Conservation (phyloP, 345 rosid genomes). For the Theobroma cacao region DNA sequence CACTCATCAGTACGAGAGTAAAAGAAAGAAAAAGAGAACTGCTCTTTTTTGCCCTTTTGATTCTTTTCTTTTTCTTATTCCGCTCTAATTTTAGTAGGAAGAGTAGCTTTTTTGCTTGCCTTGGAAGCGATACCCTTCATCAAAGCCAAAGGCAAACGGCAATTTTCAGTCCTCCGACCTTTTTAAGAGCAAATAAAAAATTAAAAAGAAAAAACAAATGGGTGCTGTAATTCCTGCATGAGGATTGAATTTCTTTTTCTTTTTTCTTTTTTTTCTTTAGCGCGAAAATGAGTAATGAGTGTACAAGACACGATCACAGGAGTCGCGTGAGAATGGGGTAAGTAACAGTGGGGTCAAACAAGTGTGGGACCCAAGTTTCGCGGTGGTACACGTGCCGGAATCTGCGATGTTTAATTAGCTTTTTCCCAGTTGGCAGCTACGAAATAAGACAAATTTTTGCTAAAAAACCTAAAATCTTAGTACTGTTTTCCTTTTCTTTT, state of each 20-base stretch:
- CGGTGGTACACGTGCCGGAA: neutral
- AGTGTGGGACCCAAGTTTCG: neutral
- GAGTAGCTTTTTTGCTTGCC: constrained; percentile 29
- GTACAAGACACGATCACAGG: constrained; percentile 7
- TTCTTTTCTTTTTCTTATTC: neutral
- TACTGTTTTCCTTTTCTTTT: neutral
- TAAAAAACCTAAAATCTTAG: neutral
- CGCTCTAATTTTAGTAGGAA: constrained; percentile 6
- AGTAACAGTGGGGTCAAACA: neutral
- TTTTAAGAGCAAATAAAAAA: neutral
- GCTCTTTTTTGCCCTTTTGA: neutral
- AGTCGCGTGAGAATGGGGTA: constrained; percentile 8
- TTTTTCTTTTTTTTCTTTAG: neutral
- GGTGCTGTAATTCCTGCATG: neutral
- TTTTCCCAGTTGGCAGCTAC: neutral
- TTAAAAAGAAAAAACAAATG: neutral
- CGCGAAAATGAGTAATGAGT: neutral
- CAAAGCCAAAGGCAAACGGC: constrained; percentile 26
- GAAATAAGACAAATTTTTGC: neutral
- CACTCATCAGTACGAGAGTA: neutral
- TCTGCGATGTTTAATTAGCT: neutral
- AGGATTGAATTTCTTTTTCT: neutral
- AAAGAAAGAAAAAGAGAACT: neutral
- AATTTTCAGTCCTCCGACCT: neutral
- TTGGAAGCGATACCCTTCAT: constrained; percentile 52